phyloP scores from a whole-genome alignment of 768 basidiomycete genomes.

The Fomitopsis serialis region DNA sequence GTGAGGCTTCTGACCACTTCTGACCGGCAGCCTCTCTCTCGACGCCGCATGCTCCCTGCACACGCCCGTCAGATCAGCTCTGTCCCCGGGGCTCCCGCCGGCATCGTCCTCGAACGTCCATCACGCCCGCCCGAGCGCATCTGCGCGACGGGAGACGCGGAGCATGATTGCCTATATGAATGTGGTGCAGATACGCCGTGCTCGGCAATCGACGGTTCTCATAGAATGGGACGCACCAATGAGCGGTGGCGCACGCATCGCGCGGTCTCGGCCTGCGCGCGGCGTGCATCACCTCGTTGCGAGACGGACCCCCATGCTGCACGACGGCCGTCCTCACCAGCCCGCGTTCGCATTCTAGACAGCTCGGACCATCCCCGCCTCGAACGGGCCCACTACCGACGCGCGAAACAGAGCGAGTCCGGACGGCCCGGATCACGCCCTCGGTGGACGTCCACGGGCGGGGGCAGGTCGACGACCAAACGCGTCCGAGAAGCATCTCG shows the following conservation, averaged over 20 bases:
- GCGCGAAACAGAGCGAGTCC: too few species aligned
- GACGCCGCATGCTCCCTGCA: background rate
- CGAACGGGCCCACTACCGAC: too few species aligned
- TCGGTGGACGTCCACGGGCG: too few species aligned
- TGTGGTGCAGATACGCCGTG: background rate
- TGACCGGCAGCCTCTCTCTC: background rate
- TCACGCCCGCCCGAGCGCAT: too few species aligned
- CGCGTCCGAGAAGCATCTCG: too few species aligned
- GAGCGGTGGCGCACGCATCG: background rate
- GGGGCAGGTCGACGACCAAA: too few species aligned
- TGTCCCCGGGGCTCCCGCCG: background rate
- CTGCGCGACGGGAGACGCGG: too few species aligned
- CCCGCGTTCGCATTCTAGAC: background rate
- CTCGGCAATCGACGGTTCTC: slow-evolving; percentile 9
- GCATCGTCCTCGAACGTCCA: background rate
- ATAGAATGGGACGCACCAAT: slow-evolving; percentile 1
- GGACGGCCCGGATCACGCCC: too few species aligned
- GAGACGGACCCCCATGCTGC: background rate
- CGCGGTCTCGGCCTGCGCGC: background rate
- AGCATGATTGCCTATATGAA: too few species aligned
- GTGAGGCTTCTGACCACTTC: background rate
- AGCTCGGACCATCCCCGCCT: background rate
- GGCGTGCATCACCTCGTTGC: background rate
- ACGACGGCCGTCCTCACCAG: background rate
- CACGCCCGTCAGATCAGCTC: background rate